Base-by-base conservation (phyloP, 2,329 filamentous ascomycete species). In the Spiromastix sp. region DNA sequence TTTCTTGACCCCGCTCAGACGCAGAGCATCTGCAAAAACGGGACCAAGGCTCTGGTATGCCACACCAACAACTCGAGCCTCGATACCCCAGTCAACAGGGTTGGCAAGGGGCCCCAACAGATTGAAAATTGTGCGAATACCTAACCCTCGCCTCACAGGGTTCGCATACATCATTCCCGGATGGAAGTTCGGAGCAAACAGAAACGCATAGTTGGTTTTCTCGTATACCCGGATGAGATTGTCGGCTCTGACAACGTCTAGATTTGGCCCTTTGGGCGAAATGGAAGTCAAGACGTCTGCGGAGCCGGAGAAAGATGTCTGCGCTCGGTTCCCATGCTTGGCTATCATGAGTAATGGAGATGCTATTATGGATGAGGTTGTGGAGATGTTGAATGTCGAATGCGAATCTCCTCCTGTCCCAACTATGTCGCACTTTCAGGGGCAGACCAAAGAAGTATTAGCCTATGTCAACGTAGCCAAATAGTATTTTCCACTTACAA, bases 341-440 rank as follows among this genome's bases (percentile, higher is more conserved):
- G 83, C 85, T 38, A 94, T 72, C 50, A 93, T 71, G 22, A 98
- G 73, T 18, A 93, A 68, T 4, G 86, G 78, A 4, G 86, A 93
- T 30, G 85, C 85, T 32, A 98, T 68, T 53, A 98, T 95, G 12
- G 86, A 94, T 2, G 91, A 77, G 5, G 91, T 94, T 4, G 91
- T 98, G 48, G 82, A 91, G 56, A 98, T 89, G 60, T 98, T 98
- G 76, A 94, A 98, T 21, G 91, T 98, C 60, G 93, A 85, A 70
- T 96, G 87, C 13, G 82, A 81, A 65, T 98, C 91, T 53, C 91
- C 91, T 46, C 91, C 91, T 5, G 91, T 98, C 48, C 91, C 91
- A 39, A 98, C 91, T 56, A 98, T 96, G 59, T 98, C 91, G 57
- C 87, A 79, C 72, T 77, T 44, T 18, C 29, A n/a, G n/a, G 19